A percentile compares a stretch with the other conserved stretches of the same genome.
These are phyloP conservation scores for Grigorovia humatica DNA, from an alignment of 805 yeast genomes.

Conservation along the genomic window DNA sequence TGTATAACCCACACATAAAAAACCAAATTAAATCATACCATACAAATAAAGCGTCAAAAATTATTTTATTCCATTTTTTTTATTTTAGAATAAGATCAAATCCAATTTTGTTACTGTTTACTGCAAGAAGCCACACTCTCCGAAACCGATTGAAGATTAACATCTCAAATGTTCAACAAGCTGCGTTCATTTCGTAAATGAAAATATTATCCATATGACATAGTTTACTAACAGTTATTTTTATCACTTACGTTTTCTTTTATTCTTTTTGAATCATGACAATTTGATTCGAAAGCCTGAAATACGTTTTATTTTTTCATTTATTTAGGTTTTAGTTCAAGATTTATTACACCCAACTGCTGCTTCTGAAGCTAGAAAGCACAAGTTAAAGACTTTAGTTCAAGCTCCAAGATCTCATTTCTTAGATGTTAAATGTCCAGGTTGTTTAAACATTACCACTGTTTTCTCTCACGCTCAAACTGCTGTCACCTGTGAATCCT, in stretches of 20 bases:
- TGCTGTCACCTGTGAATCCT: slow-evolving; percentile 97
- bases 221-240: neutral
- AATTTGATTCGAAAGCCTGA: neutral
- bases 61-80: no score
- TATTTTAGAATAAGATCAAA: no score
- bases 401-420: slow-evolving; percentile 98
- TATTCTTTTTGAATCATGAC: neutral
- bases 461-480: slow-evolving; percentile 99
- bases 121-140: no score
- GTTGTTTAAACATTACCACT: slow-evolving; percentile 97
- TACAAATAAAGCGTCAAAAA: no score
- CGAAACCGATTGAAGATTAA: no score
- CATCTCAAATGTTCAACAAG: no score
- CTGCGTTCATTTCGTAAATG: no score
- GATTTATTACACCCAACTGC: slow-evolving; percentile 98
- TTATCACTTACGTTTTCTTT: neutral
- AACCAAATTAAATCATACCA: no score
- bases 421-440: slow-evolving; percentile 99
- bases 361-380: slow-evolving; percentile 91
- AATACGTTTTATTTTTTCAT: slow-evolving; percentile 1
- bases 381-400: slow-evolving; percentile 95
- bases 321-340: slow-evolving; percentile 84
- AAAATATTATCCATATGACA: neutral
- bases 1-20: no score
- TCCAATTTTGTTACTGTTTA: no score